Evolutionary conservation across 768 basidiomycete species (phyloP).

Genomic region (Lactarius sp.): DNA sequence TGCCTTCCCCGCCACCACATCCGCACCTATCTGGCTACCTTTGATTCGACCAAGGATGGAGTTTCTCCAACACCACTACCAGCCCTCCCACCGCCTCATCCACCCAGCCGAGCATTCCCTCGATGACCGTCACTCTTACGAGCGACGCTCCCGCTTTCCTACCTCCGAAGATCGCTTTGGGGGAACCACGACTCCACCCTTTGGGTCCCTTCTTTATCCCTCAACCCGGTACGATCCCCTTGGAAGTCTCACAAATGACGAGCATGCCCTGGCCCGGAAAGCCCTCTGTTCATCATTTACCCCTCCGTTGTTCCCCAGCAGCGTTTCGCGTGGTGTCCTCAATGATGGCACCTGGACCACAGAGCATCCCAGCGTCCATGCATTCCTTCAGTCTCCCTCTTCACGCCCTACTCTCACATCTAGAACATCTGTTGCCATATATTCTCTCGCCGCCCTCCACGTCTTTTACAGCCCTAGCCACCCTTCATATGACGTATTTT

Average conservation of each 20-base stretch:
- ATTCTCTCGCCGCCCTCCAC: conserved; percentile 22
- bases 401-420: conserved; percentile 14
- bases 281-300: conserved; percentile 7
- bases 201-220: not conserved
- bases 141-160: conserved; percentile 7
- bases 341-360: conserved; percentile 25
- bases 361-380: conserved; percentile 21
- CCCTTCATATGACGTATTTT: conserved; percentile 24
- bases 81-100: not conserved
- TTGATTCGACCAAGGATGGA: conserved; percentile 12
- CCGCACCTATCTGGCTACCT: conserved; percentile 15
- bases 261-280: conserved; percentile 3
- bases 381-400: conserved; percentile 17
- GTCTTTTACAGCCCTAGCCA: conserved; percentile 24
- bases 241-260: conserved; percentile 16
- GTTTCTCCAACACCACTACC: conserved; percentile 9
- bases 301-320: conserved; percentile 10
- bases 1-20: conserved; percentile 16
- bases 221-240: conserved; percentile 24
- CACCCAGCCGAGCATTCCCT: not conserved
- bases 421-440: conserved; percentile 20
- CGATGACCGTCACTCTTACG: not conserved
- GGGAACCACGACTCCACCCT: conserved; percentile 2
- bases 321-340: conserved; percentile 23
- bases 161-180: conserved; percentile 17